Conservation (phyloP, 2,329 filamentous ascomycete species). For the Corinectria fuckeliana region DNA sequence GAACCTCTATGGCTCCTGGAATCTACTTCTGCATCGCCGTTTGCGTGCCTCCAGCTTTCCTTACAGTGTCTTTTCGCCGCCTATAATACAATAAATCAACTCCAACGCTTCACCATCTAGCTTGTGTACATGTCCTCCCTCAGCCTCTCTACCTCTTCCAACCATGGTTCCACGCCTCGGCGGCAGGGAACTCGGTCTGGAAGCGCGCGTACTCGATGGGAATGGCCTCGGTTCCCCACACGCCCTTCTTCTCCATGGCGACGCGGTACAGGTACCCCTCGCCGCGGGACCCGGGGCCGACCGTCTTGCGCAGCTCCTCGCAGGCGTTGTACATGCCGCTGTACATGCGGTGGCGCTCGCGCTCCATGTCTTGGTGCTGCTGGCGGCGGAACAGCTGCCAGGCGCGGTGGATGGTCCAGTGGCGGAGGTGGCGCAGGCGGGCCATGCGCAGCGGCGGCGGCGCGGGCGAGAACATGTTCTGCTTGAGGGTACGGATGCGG, state of each 20-base stretch:
- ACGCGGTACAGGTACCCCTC: slow-evolving; percentile 82
- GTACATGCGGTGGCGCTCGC: slow-evolving; percentile 79
- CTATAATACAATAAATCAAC: slow-evolving; percentile 33
- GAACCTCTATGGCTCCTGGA: background rate
- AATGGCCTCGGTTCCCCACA: slow-evolving; percentile 74
- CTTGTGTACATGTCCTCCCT: slow-evolving; percentile 2
- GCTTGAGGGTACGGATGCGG: slow-evolving; percentile 53
- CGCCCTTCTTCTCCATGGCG: slow-evolving; percentile 88
- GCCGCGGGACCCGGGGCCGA: slow-evolving; percentile 62
- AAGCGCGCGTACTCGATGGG: slow-evolving; percentile 90
- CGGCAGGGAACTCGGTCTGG: slow-evolving; percentile 82
- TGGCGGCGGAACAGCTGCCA: slow-evolving; percentile 83
- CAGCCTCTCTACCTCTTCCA: slow-evolving; percentile 71
- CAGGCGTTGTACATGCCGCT: slow-evolving; percentile 84
- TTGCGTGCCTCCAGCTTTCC: background rate
- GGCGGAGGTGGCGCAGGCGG: slow-evolving; percentile 84
- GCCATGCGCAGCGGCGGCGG: slow-evolving; percentile 83
- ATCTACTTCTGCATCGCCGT: background rate
- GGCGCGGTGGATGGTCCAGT: slow-evolving; percentile 99
- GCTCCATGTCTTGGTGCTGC: slow-evolving; percentile 67
- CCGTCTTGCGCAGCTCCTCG: slow-evolving; percentile 75
- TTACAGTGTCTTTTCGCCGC: slow-evolving; percentile 15
- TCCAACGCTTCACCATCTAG: background rate
- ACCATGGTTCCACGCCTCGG: slow-evolving; percentile 87
- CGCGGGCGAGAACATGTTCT: slow-evolving; percentile 57